Base-by-base conservation (phyloP, 108 stramenopile genomes). In the Aurantiochytrium sp. region DNA sequence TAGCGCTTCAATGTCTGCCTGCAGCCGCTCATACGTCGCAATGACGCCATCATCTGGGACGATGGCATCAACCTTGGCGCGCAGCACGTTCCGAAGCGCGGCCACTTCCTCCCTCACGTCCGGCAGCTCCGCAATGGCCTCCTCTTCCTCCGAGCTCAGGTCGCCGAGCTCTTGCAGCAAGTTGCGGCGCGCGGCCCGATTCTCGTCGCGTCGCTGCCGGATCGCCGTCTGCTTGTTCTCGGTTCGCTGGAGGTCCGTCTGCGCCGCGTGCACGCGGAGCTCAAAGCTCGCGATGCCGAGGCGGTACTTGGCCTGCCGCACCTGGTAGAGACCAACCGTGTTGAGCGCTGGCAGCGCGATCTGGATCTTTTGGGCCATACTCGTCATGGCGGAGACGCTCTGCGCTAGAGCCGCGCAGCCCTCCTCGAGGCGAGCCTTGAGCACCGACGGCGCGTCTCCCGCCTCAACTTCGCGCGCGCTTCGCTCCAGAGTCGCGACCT, bases 41-140 rank as follows among this genome's bases (percentile, higher is more conserved):
- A 95, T 85, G 27, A 94, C 95, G 85, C 93, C 90, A 0, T 91
- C 91, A 88, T 97, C 95, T 30, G 93, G 92, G 22, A 88, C 59
- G 87, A 94, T 95, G 4, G 69, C 52, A 50, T 91, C 87, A 2
- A 95, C 86, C 89, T 94, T 92, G 12, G 55, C 89, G 68, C 92
- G 87, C 1, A 93, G 90, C 42, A 94, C 95, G 32, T 95, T 93
- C 24, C 96, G 55, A 4, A 90, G 88, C n/a, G 90, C 93, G 54
- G 92, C 89, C 17, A 94, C 91, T 22, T 90, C 91, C 15, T 92
- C 92, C 55, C 3, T 12, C 19, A 12, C 37, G 10, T 55, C 31
- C 17, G 89, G 89, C 34, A 90, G 45, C 30, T 81, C 30, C 32
- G n/a, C 12, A n/a, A 81, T n/a, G 2, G 4, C 4, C 15, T 81